Conservation (phyloP, 345 rosid genomes). For the Luvunga scandens region DNA sequence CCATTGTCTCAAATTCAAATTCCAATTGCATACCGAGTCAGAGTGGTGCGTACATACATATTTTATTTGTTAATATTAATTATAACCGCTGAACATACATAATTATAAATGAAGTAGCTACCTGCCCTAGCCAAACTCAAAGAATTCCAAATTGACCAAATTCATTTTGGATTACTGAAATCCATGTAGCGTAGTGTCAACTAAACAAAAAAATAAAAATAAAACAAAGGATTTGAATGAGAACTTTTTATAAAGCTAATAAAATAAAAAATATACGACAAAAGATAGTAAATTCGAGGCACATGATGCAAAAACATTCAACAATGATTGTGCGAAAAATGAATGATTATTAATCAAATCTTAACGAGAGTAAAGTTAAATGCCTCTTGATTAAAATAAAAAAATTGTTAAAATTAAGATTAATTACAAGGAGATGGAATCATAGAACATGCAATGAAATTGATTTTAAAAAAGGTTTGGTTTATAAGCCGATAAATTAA, state of each 20-base stretch:
- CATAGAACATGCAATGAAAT: not conserved
- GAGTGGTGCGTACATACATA: not conserved
- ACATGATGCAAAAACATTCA: not conserved
- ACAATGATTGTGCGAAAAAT: not conserved
- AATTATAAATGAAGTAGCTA: not conserved
- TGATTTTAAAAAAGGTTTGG: constrained; percentile 19
- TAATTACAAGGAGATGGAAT: not conserved
- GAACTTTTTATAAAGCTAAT: not conserved
- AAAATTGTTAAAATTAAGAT: not conserved
- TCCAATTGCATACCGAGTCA: constrained; percentile 15
- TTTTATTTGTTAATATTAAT: not conserved
- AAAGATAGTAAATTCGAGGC: no score
- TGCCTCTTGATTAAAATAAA: not conserved
- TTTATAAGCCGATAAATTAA: constrained; percentile 18
- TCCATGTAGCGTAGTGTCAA: not conserved
- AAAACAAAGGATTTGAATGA: not conserved
- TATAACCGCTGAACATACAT: not conserved
- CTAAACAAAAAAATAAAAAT: no score
- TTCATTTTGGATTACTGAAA: not conserved
- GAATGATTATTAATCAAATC: not conserved
- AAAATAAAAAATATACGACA: no score
- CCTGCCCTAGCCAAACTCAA: not conserved
- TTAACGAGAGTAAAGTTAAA: not conserved
- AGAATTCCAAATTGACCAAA: constrained; percentile 7
- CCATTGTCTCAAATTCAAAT: not conserved